Conservation (phyloP, 2,329 filamentous ascomycete species). For the Ceratocystis lukuohia region DNA sequence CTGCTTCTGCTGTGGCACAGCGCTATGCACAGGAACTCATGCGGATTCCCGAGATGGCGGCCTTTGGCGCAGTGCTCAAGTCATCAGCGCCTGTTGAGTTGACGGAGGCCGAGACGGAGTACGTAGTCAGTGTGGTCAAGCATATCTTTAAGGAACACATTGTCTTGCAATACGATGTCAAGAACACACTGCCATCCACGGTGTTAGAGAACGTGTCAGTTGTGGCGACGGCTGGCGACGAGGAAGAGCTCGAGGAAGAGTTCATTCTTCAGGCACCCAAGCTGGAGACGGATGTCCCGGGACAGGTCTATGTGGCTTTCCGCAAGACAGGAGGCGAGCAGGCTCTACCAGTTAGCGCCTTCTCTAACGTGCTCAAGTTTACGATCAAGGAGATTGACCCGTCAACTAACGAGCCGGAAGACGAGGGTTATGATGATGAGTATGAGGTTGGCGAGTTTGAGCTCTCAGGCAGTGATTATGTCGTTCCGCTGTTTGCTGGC, state of each 20-base stretch:
- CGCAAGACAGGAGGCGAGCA: constrained; percentile 64
- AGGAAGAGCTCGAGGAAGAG: constrained; percentile 75
- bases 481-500: constrained; percentile 82
- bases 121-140: constrained; percentile 86
- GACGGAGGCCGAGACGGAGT: constrained; percentile 94
- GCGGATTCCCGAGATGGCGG: constrained; percentile 79
- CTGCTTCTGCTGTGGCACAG: constrained; percentile 67
- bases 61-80: constrained; percentile 83
- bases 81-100: constrained; percentile 76
- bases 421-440: constrained; percentile 88
- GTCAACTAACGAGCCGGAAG: constrained; percentile 81
- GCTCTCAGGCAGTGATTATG: constrained; percentile 80
- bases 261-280: constrained; percentile 85
- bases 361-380: constrained; percentile 91
- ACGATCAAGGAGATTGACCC: constrained; percentile 97
- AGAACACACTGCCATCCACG: constrained; percentile 88
- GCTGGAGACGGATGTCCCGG: constrained; percentile 71
- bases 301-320: constrained; percentile 91
- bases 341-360: constrained; percentile 64
- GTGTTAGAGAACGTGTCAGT: constrained; percentile 83
- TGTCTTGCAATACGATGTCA: constrained; percentile 91
- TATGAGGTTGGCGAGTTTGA: constrained; percentile 94
- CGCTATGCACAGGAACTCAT: constrained; percentile 80
- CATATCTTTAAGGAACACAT: constrained; percentile 97
- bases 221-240: constrained; percentile 63